Evolutionary conservation across 768 basidiomycete species (phyloP).

Genomic region (Leccinum incarnatum): DNA sequence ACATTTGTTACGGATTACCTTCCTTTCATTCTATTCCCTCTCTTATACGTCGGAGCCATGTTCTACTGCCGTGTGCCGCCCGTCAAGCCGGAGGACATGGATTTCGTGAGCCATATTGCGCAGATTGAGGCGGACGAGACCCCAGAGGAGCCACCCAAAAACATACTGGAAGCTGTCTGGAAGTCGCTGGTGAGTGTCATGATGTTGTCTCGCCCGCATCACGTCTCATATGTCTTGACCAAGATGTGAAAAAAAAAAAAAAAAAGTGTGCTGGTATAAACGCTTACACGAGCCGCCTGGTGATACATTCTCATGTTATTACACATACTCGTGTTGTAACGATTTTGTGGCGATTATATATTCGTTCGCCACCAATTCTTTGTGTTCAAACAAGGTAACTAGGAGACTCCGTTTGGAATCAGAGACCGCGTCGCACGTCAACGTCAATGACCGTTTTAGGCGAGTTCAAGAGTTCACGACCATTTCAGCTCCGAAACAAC

Average conservation of each 20-base stretch:
- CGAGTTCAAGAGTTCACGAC: too few relatives aligned
- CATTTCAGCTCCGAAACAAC: too few relatives aligned
- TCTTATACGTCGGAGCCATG: conserved; percentile 66
- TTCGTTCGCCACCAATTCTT: too few relatives aligned
- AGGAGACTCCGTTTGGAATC: too few relatives aligned
- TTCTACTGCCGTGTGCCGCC: conserved; percentile 35
- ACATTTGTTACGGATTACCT: conserved; percentile 83
- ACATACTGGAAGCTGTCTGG: conserved; percentile 71
- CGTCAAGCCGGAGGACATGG: conserved; percentile 64
- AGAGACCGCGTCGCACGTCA: too few relatives aligned
- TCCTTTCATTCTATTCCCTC: conserved; percentile 67
- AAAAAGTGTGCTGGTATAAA: neutral
- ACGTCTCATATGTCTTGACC: conserved; percentile 1
- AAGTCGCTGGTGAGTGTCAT: conserved; percentile 62
- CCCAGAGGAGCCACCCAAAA: conserved; percentile 71
- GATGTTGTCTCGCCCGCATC: neutral
- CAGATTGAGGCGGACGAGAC: conserved; percentile 68
- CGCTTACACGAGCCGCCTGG: neutral
- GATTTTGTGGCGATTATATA: too few relatives aligned
- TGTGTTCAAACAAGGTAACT: too few relatives aligned
- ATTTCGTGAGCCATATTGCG: conserved; percentile 70
- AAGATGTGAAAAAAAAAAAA: conserved; percentile 19
- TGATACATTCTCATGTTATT: neutral
- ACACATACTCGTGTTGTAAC: neutral
- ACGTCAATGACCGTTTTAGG: too few relatives aligned